Base-by-base conservation (phyloP, 768 basidiomycete genomes). In the Scleroderma citrinum region DNA sequence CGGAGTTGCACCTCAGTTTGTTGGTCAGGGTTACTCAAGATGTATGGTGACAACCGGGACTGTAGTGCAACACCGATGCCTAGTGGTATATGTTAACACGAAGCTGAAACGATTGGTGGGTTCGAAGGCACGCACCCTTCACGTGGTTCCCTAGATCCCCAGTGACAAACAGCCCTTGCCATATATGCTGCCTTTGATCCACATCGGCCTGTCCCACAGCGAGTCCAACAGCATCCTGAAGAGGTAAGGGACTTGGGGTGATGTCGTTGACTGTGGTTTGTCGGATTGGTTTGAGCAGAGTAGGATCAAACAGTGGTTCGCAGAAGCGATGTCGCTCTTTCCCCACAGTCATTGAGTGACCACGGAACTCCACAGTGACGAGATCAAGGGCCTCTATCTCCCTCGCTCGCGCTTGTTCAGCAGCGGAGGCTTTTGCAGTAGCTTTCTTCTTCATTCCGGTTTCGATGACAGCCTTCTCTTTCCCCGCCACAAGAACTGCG, bases 291-390 rank as follows among this genome's bases (percentile, higher is more conserved):
- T 69, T 67, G 49, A 90, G 65, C 36, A 90, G 58, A 3, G 65
- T 70, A 2, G 85, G 84, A 60, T 92, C 84, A 55, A 92, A 93
- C 23, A 96, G 72, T 6, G 92, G 90, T 64, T 95, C 93, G 63
- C 89, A 92, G 68, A 93, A 88, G 35, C 88, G 76, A 71, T 96
- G 92, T 31, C 92, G 76, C 60, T 92, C 90, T 63, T 87, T 89
- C 16, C 92, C 92, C 31, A 95, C 57, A 7, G 85, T 87, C 50
- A 94, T 61, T 35, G 80, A 76, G 59, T 77, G 75, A 10, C 74
- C 82, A n/a, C 80, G 75, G 67, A 89, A 92, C 59, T 85, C 74
- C 21, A 90, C 66, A 8, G 82, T 81, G 31, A 88, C 69, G n/a
- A 93, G 81, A 63, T 94, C 89, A 50, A 91, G 69, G 0, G 90